These are phyloP conservation scores for Mycena maculata DNA, from an alignment of 768 basidiomycete genomes.

Conservation along the genomic window DNA sequence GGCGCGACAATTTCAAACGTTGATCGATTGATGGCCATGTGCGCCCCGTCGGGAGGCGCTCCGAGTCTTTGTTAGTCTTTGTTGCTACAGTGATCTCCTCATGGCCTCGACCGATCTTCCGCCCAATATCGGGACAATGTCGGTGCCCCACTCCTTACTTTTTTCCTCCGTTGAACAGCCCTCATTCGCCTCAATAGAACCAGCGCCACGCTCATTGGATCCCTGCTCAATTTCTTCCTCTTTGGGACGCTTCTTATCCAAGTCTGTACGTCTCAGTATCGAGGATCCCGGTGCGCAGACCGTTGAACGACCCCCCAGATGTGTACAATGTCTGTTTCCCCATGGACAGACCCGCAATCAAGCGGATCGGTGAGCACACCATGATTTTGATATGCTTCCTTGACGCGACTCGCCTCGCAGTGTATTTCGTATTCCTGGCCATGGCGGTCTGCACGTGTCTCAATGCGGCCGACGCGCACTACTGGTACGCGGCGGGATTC, in stretches of 20 bases:
- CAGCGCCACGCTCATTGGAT: conserved; percentile 24
- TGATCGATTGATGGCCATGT: no score
- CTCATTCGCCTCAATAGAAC: not conserved
- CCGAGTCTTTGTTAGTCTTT: no score
- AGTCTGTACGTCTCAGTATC: conserved; percentile 35
- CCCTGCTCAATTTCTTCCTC: conserved; percentile 40
- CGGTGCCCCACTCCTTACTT: not conserved
- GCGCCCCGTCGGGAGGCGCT: no score
- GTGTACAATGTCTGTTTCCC: conserved; percentile 39
- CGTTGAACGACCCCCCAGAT: conserved; percentile 15
- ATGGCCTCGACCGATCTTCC: conserved; percentile 3
- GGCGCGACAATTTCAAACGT: no score
- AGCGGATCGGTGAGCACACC: conserved; percentile 34
- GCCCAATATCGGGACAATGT: conserved; percentile 23
- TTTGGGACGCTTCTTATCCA: conserved; percentile 44
- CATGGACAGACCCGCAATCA: conserved; percentile 32
- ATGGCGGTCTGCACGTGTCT: conserved; percentile 41
- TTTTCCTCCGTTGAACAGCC: not conserved
- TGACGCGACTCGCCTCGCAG: conserved; percentile 35
- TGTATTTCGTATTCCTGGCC: conserved; percentile 38
- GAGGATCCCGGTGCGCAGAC: not conserved
- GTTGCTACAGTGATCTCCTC: not conserved
- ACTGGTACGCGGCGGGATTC: conserved; percentile 43
- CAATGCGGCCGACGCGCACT: conserved; percentile 40
- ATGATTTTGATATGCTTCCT: conserved; percentile 5